Percentiles rank a stretch among this genome's conserved stretches.
phyloP scores from a whole-genome alignment of 2,329 filamentous ascomycete species.

The Cytospora paraplurivora region DNA sequence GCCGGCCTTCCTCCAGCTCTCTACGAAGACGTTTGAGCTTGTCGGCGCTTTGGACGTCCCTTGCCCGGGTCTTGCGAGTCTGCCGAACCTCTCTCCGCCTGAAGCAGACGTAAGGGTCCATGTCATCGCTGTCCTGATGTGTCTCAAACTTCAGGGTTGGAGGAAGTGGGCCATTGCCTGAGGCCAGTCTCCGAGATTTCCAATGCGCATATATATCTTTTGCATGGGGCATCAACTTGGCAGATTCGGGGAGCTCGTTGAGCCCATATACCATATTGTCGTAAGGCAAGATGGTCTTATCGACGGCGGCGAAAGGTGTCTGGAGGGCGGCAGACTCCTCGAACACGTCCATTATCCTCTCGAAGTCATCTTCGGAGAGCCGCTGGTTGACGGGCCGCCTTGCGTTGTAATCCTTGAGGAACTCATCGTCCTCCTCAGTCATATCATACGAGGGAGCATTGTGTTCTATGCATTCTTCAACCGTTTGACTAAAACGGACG shows the following conservation, averaged over 20 bases:
- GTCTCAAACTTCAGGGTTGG: slow-evolving; percentile 89
- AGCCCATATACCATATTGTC: slow-evolving; percentile 74
- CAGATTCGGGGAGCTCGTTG: slow-evolving; percentile 45
- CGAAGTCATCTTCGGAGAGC: slow-evolving; percentile 88
- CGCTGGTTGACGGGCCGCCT: slow-evolving; percentile 65
- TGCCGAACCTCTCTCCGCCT: slow-evolving; percentile 90
- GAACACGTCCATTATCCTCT: slow-evolving; percentile 92
- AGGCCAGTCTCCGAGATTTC: slow-evolving; percentile 69
- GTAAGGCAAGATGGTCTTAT: slow-evolving; percentile 80
- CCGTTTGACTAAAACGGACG: slow-evolving; percentile 96
- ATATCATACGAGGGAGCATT: slow-evolving; percentile 75
- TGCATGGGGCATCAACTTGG: slow-evolving; percentile 59
- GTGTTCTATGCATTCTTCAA: slow-evolving; percentile 90
- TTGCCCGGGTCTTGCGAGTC: slow-evolving; percentile 89
- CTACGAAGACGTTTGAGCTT: slow-evolving; percentile 89
- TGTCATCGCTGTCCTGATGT: slow-evolving; percentile 90
- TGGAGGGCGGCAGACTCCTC: slow-evolving; percentile 83
- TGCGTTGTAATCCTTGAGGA: slow-evolving; percentile 80
- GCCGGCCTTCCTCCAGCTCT: slow-evolving; percentile 86
- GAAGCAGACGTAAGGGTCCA: slow-evolving; percentile 98
- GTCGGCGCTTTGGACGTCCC: slow-evolving; percentile 91
- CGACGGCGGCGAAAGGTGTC: slow-evolving; percentile 86
- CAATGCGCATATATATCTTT: slow-evolving; percentile 89
- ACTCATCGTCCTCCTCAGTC: slow-evolving; percentile 85
- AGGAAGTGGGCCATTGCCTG: slow-evolving; percentile 72